These are phyloP conservation scores for Kluyveromyces dobzhanskii DNA, from an alignment of 805 yeast genomes.

Conservation along the genomic window DNA sequence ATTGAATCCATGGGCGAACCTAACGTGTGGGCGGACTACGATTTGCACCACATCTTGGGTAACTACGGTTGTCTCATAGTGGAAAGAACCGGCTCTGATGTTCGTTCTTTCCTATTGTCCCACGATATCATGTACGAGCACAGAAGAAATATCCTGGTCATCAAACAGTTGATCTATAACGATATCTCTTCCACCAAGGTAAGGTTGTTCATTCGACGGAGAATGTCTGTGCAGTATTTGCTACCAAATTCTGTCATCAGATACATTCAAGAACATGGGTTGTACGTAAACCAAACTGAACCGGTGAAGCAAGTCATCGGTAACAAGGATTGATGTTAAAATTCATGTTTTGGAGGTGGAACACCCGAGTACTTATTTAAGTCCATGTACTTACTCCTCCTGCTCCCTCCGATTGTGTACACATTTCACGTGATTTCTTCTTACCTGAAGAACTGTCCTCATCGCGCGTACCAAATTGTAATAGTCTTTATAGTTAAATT, in stretches of 20 bases:
- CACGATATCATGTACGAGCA: conserved; percentile 98
- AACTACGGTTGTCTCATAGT: conserved; percentile 94
- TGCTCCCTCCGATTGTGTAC: no score
- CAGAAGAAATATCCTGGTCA: conserved; percentile 83
- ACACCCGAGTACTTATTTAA: no score
- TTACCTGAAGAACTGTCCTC: no score
- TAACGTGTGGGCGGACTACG: conserved; percentile 96
- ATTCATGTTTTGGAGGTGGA: no score
- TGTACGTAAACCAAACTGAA: conserved; percentile 79
- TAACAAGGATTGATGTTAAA: conserved; percentile 33
- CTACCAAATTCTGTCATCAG: conserved; percentile 91
- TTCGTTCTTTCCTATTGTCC: conserved; percentile 78
- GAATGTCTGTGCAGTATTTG: conserved; percentile 93
- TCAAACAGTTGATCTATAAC: conserved; percentile 91
- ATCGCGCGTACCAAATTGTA: no score
- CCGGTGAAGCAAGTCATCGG: conserved; percentile 84
- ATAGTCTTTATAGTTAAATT: no score
- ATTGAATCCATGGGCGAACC: conserved; percentile 99
- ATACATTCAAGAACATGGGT: conserved; percentile 85
- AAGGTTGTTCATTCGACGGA: conserved; percentile 81
- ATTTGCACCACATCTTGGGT: conserved; percentile 90
- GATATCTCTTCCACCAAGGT: conserved; percentile 95
- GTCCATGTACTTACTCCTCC: no score
- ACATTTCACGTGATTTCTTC: no score
- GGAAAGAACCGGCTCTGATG: conserved; percentile 95